Conservation (phyloP, 2,329 filamentous ascomycete genomes). For the Arthrobotrys iridis region DNA sequence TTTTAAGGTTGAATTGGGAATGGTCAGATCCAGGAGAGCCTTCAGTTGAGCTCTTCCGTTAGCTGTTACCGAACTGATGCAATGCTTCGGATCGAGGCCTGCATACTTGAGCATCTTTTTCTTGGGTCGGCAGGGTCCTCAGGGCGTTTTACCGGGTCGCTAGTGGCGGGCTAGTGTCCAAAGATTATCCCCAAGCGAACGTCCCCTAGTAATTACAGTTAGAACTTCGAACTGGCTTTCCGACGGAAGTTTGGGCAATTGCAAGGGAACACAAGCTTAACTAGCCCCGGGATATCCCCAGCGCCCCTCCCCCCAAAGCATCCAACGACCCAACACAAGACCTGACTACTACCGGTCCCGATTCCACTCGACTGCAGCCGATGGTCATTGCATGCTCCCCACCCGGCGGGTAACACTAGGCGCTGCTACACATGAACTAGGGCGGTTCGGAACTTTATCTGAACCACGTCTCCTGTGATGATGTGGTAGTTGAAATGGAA, state of each 20-base stretch:
- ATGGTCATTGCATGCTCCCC: conserved; percentile 13
- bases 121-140: conserved; percentile 19
- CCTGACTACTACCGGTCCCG: neutral
- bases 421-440: conserved; percentile 1
- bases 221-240: neutral
- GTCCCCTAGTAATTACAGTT: too few relatives aligned
- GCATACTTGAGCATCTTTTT: neutral
- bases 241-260: neutral
- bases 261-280: neutral
- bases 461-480: conserved; percentile 12
- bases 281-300: conserved; percentile 47
- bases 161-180: neutral
- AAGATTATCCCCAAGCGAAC: too few relatives aligned
- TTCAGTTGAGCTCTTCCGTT: conserved; percentile 19
- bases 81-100: conserved; percentile 46
- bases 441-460: conserved; percentile 21
- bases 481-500: conserved; percentile 16
- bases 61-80: conserved; percentile 7
- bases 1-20: conserved; percentile 23
- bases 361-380: conserved; percentile 23
- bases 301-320: neutral
- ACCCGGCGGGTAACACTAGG: conserved; percentile 13
- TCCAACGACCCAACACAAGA: conserved; percentile 13
- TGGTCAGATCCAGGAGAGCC: conserved; percentile 10
- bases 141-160: neutral